Evolutionary conservation across 805 yeast genomes (phyloP).

Genomic region (Candida qinlingensis): DNA sequence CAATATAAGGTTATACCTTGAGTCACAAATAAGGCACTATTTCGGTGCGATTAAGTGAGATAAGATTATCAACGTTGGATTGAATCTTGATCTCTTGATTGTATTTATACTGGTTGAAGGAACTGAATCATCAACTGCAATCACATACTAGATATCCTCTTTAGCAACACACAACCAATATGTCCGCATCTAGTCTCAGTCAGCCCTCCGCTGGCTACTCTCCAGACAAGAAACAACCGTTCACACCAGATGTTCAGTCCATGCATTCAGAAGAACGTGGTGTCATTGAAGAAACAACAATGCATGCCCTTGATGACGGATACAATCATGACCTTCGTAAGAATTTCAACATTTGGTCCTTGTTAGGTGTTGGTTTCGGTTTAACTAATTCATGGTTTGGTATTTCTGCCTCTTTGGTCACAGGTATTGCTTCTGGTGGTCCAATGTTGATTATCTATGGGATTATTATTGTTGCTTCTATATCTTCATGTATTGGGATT

Average conservation of each 20-base stretch:
- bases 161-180: background rate
- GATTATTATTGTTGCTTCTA: constrained; percentile 42
- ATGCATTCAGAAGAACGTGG: background rate
- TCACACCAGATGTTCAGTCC: background rate
- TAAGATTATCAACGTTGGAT: too few relatives aligned
- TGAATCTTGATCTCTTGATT: too few relatives aligned
- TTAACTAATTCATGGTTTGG: constrained; percentile 60
- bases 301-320: constrained; percentile 2
- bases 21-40: too few relatives aligned
- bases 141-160: too few relatives aligned
- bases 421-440: constrained; percentile 55
- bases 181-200: background rate
- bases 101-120: too few relatives aligned
- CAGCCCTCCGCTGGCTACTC: background rate
- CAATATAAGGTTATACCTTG: too few relatives aligned
- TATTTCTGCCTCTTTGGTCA: constrained; percentile 47
- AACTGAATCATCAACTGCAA: too few relatives aligned
- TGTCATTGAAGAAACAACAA: constrained; percentile 5
- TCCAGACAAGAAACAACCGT: background rate
- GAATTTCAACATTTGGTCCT: constrained; percentile 39
- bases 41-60: too few relatives aligned
- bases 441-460: constrained; percentile 55
- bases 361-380: constrained; percentile 56
- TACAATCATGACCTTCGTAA: constrained; percentile 16
- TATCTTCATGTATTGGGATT: constrained; percentile 43